Base-by-base conservation (phyloP, 139 green algal species). In the Chlorokybus atmophyticus region DNA sequence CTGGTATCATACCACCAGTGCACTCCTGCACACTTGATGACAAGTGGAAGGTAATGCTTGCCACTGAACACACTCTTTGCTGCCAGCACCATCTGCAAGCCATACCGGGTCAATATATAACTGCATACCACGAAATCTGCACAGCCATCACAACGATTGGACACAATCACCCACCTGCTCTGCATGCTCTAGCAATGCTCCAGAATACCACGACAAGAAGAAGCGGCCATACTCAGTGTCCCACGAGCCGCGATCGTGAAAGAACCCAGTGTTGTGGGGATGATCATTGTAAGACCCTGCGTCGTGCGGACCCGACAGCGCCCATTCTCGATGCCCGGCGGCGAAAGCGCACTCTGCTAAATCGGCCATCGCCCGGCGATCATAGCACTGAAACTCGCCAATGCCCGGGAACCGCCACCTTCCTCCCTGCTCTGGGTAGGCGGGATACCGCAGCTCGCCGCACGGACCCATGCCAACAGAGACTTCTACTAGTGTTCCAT, bases 1-100 rank as follows among this genome's bases (percentile, higher is more conserved):
- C 76, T 64, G n/a, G 67, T 83, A 59, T 93, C 92, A 75, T 92
- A 96, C 87, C 91, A 98, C 91, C 91, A 98, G 77, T 98, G 91
- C 67, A 98, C 86, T 26, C 91, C 91, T 0, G 91, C 86, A 32
- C 39, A 59, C 51, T 70, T 70, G 31, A 59, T n/a, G 54, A n/a
- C n/a, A n/a, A n/a, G n/a, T n/a, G n/a, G n/a, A n/a, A n/a, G n/a
- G n/a, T n/a, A n/a, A n/a, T n/a, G n/a, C n/a, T n/a, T n/a, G n/a
- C n/a, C n/a, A n/a, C n/a, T n/a, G n/a, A n/a, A n/a, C n/a, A n/a
- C n/a, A n/a, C n/a, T n/a, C n/a, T n/a, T n/a, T n/a, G n/a, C n/a
- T n/a, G n/a, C n/a, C n/a, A n/a, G n/a, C n/a, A n/a, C n/a, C n/a
- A n/a, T n/a, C n/a, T n/a, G n/a, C n/a, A n/a, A n/a, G n/a, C n/a